A percentile compares a stretch with the other conserved stretches of the same genome.
Conservation (phyloP, 805 yeast species). For the Zygoascus bituminiphila region DNA sequence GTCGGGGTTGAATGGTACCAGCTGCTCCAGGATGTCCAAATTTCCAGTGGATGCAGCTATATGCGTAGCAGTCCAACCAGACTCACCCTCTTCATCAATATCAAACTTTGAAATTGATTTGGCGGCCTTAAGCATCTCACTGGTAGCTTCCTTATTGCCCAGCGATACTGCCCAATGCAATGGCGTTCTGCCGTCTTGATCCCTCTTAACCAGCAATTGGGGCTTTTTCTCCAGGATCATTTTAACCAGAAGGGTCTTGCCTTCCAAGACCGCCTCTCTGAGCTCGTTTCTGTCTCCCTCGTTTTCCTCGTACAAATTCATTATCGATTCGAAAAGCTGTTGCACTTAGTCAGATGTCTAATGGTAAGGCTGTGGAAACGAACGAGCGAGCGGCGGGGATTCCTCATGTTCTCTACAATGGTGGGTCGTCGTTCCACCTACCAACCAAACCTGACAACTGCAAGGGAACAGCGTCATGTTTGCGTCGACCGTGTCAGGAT, state of each 20-base stretch:
- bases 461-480: too few relatives aligned
- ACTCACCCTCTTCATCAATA: constrained; percentile 62
- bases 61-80: constrained; percentile 88
- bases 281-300: constrained; percentile 1
- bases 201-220: constrained; percentile 42
- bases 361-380: background rate
- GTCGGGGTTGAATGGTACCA: constrained; percentile 50
- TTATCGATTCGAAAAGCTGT: background rate
- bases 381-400: too few relatives aligned
- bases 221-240: constrained; percentile 41
- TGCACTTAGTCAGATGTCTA: background rate
- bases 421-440: background rate
- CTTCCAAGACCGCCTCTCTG: constrained; percentile 52
- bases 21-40: constrained; percentile 36
- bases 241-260: constrained; percentile 44
- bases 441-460: background rate
- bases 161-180: constrained; percentile 83
- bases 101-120: constrained; percentile 34
- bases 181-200: constrained; percentile 71
- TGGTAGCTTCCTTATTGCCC: constrained; percentile 45
- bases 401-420: background rate
- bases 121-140: constrained; percentile 36
- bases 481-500: constrained; percentile 33
- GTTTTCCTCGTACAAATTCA: background rate
- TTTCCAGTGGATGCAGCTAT: constrained; percentile 73